These are phyloP conservation scores for Talaromyces funiculosus DNA, from an alignment of 2,329 filamentous ascomycete genomes.

Conservation along the genomic window DNA sequence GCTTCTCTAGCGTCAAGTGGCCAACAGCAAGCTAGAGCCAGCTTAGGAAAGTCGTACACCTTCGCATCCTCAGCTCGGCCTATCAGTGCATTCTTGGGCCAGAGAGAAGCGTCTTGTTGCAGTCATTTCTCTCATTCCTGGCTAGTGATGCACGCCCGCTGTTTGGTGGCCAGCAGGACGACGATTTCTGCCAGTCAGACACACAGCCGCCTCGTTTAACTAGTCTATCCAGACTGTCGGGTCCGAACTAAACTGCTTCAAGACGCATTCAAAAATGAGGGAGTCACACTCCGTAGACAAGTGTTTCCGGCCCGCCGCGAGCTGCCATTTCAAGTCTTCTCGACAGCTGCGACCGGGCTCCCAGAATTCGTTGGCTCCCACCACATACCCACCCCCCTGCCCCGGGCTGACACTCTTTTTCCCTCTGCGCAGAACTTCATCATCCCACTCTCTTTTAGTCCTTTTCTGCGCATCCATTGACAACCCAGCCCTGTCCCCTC, in stretches of 20 bases:
- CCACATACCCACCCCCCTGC: neutral
- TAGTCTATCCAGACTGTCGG: constrained; percentile 30
- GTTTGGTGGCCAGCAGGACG: constrained; percentile 6
- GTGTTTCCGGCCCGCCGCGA: constrained; percentile 9
- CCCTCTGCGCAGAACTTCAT: constrained; percentile 7
- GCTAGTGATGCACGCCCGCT: constrained; percentile 5
- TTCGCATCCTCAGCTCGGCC: neutral
- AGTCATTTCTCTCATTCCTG: constrained; percentile 3
- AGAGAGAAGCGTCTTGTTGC: neutral
- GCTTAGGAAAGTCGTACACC: constrained; percentile 9
- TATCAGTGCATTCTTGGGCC: constrained; percentile 9
- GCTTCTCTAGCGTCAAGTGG: neutral
- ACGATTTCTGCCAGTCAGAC: constrained; percentile 17
- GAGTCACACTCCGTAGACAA: constrained; percentile 10
- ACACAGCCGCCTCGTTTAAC: constrained; percentile 31
- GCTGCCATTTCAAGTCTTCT: constrained; percentile 2
- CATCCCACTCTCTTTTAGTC: neutral
- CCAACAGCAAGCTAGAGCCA: neutral
- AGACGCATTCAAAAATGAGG: constrained; percentile 14
- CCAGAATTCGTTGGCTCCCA: constrained; percentile 4
- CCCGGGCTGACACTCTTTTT: constrained; percentile 2
- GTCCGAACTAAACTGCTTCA: constrained; percentile 25
- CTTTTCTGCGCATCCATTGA: neutral
- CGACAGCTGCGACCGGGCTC: constrained; percentile 4
- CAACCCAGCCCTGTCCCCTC: constrained; percentile 9